Evolutionary conservation across 495 filamentous ascomycete species (phyloP).

Genomic region (Penicillium cataractarum): DNA sequence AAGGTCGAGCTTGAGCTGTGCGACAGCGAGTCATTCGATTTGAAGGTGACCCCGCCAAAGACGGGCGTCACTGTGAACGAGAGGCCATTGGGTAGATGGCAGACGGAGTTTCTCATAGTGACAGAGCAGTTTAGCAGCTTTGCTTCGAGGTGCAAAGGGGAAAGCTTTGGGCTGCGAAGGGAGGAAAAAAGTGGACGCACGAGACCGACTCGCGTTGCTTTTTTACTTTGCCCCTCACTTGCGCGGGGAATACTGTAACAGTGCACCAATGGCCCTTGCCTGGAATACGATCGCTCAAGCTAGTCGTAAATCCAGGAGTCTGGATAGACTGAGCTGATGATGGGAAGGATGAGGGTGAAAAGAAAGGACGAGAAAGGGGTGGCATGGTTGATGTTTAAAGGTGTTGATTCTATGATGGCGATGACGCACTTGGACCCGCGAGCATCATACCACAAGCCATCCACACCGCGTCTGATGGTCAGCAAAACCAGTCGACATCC

Average conservation of each 20-base stretch:
- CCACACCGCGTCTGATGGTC: neutral
- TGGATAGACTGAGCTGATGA: neutral
- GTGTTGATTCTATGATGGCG: conserved; percentile 12
- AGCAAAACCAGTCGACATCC: neutral
- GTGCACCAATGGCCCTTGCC: conserved; percentile 6
- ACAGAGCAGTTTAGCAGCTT: neutral
- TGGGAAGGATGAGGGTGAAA: neutral
- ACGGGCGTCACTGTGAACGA: conserved; percentile 77
- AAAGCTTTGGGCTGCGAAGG: neutral
- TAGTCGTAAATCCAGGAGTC: neutral
- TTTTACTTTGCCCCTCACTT: conserved; percentile 18
- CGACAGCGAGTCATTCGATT: conserved; percentile 70
- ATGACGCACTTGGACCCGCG: conserved; percentile 15
- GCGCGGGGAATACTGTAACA: conserved; percentile 9
- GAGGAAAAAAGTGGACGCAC: neutral
- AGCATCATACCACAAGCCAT: conserved; percentile 13
- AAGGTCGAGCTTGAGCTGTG: conserved; percentile 70
- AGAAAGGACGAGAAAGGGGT: neutral
- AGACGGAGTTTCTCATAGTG: conserved; percentile 40
- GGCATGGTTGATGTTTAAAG: neutral
- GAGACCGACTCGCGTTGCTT: conserved; percentile 6
- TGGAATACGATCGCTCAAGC: neutral
- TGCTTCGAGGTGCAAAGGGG: neutral
- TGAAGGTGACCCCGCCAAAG: conserved; percentile 89
- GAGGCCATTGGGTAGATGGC: conserved; percentile 83